Evolutionary conservation across 2,329 filamentous ascomycete species (phyloP).

Genomic region (Talaromyces islandicus): DNA sequence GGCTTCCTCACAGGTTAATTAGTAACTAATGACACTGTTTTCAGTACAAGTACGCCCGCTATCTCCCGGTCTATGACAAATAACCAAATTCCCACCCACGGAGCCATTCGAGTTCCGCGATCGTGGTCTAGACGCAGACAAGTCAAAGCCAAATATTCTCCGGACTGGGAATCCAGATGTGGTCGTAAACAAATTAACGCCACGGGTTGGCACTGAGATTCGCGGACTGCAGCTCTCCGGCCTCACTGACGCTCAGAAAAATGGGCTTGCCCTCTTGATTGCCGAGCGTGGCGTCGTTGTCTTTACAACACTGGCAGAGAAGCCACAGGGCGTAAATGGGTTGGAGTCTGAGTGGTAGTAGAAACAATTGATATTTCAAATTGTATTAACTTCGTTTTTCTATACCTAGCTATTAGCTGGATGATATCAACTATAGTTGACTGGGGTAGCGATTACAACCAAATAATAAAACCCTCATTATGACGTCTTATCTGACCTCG

Average conservation of each 20-base stretch:
- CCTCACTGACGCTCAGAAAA: constrained; percentile 44
- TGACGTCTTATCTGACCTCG: no score
- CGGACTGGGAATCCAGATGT: constrained; percentile 20
- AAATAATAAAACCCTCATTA: no score
- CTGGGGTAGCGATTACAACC: no score
- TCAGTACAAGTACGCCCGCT: constrained; percentile 16
- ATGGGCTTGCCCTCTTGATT: constrained; percentile 45
- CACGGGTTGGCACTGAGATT: constrained; percentile 43
- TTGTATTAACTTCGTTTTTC: no score
- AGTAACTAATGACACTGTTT: not conserved
- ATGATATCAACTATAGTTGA: no score
- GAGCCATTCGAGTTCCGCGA: constrained; percentile 38
- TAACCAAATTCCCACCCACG: constrained; percentile 30
- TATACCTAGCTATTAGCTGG: no score
- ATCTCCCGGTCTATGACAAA: constrained; percentile 19
- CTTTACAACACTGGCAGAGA: constrained; percentile 21
- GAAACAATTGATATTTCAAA: not conserved
- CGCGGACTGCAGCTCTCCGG: constrained; percentile 43
- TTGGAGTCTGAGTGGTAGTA: not conserved
- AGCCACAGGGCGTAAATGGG: constrained; percentile 9
- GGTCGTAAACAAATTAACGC: constrained; percentile 12
- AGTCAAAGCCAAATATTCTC: constrained; percentile 37
- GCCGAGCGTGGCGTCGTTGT: constrained; percentile 15
- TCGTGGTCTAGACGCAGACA: constrained; percentile 36
- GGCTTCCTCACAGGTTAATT: not conserved